Conservation (phyloP, 2,329 filamentous ascomycete species). For the Botrytis galanthina region DNA sequence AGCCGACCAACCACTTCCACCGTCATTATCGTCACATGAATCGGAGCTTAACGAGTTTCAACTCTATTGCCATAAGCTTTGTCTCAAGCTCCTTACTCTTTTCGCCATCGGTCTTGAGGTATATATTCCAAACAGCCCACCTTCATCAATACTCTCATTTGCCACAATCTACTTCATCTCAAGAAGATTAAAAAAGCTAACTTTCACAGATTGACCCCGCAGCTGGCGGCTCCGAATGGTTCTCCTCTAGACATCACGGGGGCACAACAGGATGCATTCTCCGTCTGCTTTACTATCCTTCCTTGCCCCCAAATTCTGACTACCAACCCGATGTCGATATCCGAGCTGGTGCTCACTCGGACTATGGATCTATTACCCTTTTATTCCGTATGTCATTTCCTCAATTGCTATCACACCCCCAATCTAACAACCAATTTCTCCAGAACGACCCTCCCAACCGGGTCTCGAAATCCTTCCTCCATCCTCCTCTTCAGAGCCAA, state of each 20-base stretch:
- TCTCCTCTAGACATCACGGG: conserved; percentile 59
- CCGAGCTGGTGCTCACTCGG: conserved; percentile 86
- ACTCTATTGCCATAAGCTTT: conserved; percentile 68
- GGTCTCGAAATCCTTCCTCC: conserved; percentile 78
- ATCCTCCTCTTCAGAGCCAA: conserved; percentile 39
- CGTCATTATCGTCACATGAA: conserved; percentile 58
- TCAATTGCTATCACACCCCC: background rate
- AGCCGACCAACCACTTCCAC: conserved; percentile 74
- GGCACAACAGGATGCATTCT: conserved; percentile 50
- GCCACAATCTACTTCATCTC: background rate
- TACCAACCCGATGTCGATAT: conserved; percentile 60
- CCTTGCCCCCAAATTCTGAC: conserved; percentile 43
- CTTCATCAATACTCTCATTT: background rate
- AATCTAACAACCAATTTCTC: background rate
- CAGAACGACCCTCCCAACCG: conserved; percentile 70
- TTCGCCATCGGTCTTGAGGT: conserved; percentile 76
- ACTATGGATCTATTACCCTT: conserved; percentile 68
- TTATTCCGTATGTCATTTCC: conserved; percentile 59
- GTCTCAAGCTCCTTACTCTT: conserved; percentile 68
- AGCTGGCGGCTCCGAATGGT: conserved; percentile 41
- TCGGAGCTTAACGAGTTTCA: conserved; percentile 65
- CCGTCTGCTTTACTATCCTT: conserved; percentile 71
- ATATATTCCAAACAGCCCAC: background rate
- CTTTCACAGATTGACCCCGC: conserved; percentile 30
- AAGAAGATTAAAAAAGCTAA: background rate